Conservation (phyloP, 805 yeast species). For the Saccharomycopsis babjevae region DNA sequence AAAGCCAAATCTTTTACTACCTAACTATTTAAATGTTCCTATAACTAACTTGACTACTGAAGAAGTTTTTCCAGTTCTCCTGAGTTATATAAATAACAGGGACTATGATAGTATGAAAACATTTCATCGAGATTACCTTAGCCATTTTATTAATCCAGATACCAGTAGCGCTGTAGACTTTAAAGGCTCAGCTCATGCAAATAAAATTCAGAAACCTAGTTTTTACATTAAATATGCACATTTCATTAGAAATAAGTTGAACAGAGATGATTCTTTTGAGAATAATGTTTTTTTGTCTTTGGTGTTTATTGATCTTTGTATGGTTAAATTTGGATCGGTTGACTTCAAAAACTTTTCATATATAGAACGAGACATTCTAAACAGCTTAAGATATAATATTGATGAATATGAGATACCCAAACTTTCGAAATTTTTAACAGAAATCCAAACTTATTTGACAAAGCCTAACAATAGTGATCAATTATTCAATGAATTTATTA, state of each 20-base stretch:
- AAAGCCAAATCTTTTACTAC: not conserved
- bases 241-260: not conserved
- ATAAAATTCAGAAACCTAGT: not conserved
- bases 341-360: not conserved
- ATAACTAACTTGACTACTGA: not conserved
- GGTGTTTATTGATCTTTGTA: not conserved
- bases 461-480: not conserved
- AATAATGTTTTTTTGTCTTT: not conserved
- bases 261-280: not conserved
- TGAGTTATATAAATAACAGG: not conserved
- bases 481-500: not conserved
- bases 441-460: not conserved
- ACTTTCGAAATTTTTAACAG: not conserved
- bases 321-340: not conserved
- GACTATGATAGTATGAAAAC: not conserved
- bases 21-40: not conserved
- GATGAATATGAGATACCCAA: not conserved
- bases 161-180: not conserved
- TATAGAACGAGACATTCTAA: not conserved
- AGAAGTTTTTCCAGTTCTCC: not conserved
- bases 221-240: not conserved
- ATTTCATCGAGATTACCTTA: not conserved
- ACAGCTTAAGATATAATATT: not conserved
- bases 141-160: not conserved
- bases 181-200: not conserved